Percentiles rank a stretch among this genome's conserved stretches.
These are phyloP conservation scores for Lepraria neglecta DNA, from an alignment of 495 filamentous ascomycete species.

Conservation along the genomic window DNA sequence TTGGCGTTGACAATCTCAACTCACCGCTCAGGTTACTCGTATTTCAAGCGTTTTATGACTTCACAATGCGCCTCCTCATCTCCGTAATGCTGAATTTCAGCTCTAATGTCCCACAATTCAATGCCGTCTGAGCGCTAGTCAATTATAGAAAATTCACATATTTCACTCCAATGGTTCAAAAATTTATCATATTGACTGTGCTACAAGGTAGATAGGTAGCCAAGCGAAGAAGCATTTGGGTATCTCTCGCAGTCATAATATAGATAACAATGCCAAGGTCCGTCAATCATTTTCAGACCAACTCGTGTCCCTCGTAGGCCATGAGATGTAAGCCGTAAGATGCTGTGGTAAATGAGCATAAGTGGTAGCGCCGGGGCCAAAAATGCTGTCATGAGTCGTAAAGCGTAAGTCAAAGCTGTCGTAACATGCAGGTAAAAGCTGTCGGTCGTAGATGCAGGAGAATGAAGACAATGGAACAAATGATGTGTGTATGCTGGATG, in stretches of 20 bases:
- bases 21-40: too few species aligned
- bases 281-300: neutral
- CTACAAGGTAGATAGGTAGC: neutral
- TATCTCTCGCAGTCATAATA: neutral
- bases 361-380: neutral
- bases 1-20: too few species aligned
- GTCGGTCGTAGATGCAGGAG: neutral
- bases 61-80: too few species aligned
- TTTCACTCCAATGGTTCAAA: too few species aligned
- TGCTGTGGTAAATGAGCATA: neutral
- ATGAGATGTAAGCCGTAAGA: neutral
- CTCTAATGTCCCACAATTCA: too few species aligned
- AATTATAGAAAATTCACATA: too few species aligned
- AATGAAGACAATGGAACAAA: neutral
- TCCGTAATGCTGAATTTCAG: too few species aligned
- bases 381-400: neutral
- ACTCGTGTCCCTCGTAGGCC: neutral
- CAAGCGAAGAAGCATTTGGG: neutral
- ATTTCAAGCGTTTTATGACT: too few species aligned
- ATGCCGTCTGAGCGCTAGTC: too few species aligned
- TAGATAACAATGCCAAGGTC: neutral
- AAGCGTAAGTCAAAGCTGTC: conserved; percentile 1
- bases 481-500: neutral
- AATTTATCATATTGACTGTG: neutral
- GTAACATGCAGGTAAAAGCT: conserved; percentile 1